Evolutionary conservation across 1,284 basidiomycete species (phyloP), one percentile per base, ranked within the genome.

Genomic region (Pseudozyma sp.): DNA sequence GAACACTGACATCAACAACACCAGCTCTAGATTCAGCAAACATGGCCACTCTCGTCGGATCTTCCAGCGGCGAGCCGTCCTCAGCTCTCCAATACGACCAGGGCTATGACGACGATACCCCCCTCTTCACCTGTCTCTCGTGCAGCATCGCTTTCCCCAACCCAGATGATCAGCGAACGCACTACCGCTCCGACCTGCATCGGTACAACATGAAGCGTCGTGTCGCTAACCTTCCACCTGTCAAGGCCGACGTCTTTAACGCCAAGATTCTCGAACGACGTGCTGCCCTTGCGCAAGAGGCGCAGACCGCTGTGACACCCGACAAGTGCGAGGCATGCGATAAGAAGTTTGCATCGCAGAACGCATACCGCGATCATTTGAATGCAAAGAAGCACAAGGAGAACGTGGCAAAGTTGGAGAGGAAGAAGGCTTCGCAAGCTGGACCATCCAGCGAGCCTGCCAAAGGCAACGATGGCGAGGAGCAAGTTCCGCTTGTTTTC

Each of bases 171-270:
- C 97, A 99, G 87, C 89, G 97, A 70, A 87, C 88, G 0, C 97
- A 99, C 85, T 98, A 97, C 86, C 90, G 91, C 76, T 94, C 94
- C 40, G 97, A 99, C 86, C 91, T 93, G 85, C 97, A 99, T 86
- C 89, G 95, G 56, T 99, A 99, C 87, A 99, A 99, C 86, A 95
- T 97, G 91, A 97, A 97, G 56, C 92, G 97, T 73, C 91, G 95
- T 42, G 93, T 98, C 18, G 95, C 97, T 8, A 91, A 90, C 14
- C 89, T 99, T 2, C 92, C 94, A 5, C 95, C 97, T 3, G 91
- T 99, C 80, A 91, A 90, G 65, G 89, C 89, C 0, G 86, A 88
- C 8, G 83, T 92, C 0, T 99, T 98, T 87, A 92, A 95, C 81
- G 90, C 94, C 81, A 99, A 98, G 84, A 92, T 97, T n/a, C 84